A percentile compares a stretch with the other conserved stretches of the same genome.
phyloP scores from a whole-genome alignment of 2,329 filamentous ascomycete species.

The Fusarium scirpi region DNA sequence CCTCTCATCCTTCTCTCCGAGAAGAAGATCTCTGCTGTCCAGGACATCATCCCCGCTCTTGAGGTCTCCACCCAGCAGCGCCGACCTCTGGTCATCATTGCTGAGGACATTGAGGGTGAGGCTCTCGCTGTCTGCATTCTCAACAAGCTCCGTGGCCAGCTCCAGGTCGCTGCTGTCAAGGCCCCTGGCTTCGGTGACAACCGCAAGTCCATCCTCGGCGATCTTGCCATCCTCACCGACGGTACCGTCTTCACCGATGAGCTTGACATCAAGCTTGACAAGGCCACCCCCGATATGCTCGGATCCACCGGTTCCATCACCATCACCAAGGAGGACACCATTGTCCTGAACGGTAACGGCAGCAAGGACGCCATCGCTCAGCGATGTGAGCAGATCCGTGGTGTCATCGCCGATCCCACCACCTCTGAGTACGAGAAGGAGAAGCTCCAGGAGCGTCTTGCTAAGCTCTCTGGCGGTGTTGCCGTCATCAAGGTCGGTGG shows the following conservation, averaged over 20 bases:
- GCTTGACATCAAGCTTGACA: slow-evolving; percentile 99
- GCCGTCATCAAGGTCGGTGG: slow-evolving; percentile 99
- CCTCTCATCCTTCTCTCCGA: slow-evolving; percentile 97
- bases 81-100: slow-evolving; percentile 96
- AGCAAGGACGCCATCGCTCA: slow-evolving; percentile 93
- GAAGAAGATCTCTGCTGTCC: slow-evolving; percentile 99
- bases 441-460: slow-evolving; percentile 99
- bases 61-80: slow-evolving; percentile 96
- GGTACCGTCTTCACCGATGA: slow-evolving; percentile 98
- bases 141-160: slow-evolving; percentile 99
- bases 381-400: slow-evolving; percentile 99
- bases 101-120: slow-evolving; percentile 99
- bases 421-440: slow-evolving; percentile 99
- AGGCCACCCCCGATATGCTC: slow-evolving; percentile 94
- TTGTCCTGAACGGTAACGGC: slow-evolving; percentile 96
- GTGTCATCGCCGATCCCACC: slow-evolving; percentile 91
- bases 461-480: slow-evolving; percentile 98
- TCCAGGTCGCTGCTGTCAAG: slow-evolving; percentile 98
- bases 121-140: slow-evolving; percentile 98
- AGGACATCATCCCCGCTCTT: slow-evolving; percentile 98
- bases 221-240: slow-evolving; percentile 95
- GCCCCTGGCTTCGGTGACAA: slow-evolving; percentile 99
- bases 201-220: slow-evolving; percentile 99
- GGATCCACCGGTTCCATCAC: slow-evolving; percentile 98
- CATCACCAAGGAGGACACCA: slow-evolving; percentile 99